Percentiles rank a stretch among this genome's conserved stretches.
phyloP scores from a whole-genome alignment of 495 filamentous ascomycete species.

The Talaromyces liani region DNA sequence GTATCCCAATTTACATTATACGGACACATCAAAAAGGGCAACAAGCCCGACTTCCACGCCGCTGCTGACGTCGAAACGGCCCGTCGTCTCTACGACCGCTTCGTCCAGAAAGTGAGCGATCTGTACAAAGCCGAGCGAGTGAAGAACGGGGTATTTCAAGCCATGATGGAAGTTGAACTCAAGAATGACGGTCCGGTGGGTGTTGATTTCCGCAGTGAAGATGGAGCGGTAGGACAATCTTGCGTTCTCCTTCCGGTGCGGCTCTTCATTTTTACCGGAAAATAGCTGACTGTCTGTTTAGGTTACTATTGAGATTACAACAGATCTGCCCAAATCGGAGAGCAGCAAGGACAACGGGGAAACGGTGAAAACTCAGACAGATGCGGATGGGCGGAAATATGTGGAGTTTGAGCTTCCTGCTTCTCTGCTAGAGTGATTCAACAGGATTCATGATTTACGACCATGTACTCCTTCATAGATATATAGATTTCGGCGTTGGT shows the following conservation, averaged over 20 bases:
- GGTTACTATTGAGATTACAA: constrained; percentile 62
- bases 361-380: constrained; percentile 12
- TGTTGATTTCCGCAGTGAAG: constrained; percentile 57
- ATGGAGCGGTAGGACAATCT: constrained; percentile 50
- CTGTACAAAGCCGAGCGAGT: constrained; percentile 69
- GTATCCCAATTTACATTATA: constrained; percentile 99
- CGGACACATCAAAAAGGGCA: constrained; percentile 86
- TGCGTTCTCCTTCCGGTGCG: constrained; percentile 25
- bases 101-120: constrained; percentile 68
- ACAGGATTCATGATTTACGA: neutral
- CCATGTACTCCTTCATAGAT: constrained; percentile 7
- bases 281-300: constrained; percentile 22
- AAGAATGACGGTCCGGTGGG: constrained; percentile 94
- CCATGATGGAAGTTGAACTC: constrained; percentile 96
- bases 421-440: constrained; percentile 29
- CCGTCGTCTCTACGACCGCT: constrained; percentile 71
- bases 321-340: constrained; percentile 50
- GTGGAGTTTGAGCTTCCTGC: constrained; percentile 34
- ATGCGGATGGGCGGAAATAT: constrained; percentile 15
- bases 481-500: neutral
- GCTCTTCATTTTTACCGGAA: constrained; percentile 14
- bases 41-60: constrained; percentile 90
- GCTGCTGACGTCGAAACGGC: constrained; percentile 73
- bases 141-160: constrained; percentile 92
- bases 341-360: constrained; percentile 19